A percentile compares a stretch with the other conserved stretches of the same genome.
phyloP scores from a whole-genome alignment of 169 alveolate genomes.

The Plasmodium yoelii region DNA sequence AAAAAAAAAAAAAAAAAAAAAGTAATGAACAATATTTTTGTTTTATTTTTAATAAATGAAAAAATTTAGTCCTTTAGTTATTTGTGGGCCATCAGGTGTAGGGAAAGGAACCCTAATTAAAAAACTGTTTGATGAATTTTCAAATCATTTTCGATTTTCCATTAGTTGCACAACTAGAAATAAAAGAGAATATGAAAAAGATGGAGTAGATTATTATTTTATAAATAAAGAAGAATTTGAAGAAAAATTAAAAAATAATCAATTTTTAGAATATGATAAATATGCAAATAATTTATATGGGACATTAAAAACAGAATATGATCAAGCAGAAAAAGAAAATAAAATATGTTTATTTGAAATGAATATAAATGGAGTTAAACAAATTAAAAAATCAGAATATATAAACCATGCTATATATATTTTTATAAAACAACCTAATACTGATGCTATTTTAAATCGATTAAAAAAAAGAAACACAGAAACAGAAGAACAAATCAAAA shows the following conservation, averaged over 20 bases:
- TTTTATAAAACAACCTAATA: constrained; percentile 86
- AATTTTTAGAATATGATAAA: constrained; percentile 87
- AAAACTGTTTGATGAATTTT: constrained; percentile 80
- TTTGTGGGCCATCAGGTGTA: constrained; percentile 95
- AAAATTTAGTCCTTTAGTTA: constrained; percentile 82
- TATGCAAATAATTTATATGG: constrained; percentile 92
- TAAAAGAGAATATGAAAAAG: constrained; percentile 87
- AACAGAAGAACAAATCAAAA: constrained; percentile 84
- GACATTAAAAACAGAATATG: constrained; percentile 84
- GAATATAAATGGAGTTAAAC: constrained; percentile 91
- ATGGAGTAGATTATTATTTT: constrained; percentile 90
- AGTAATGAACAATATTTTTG: no score
- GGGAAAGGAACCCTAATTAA: constrained; percentile 92
- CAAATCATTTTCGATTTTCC: constrained; percentile 83
- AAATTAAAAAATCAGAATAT: constrained; percentile 76
- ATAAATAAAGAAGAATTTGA: constrained; percentile 87
- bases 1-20: no score
- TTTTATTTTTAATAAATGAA: neutral
- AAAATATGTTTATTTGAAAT: constrained; percentile 91
- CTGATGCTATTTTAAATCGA: constrained; percentile 85
- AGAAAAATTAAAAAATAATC: constrained; percentile 82
- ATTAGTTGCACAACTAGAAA: constrained; percentile 91
- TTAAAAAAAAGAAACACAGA: constrained; percentile 90
- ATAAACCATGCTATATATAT: constrained; percentile 79
- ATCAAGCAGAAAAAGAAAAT: constrained; percentile 79